phyloP scores from a whole-genome alignment of 2,329 filamentous ascomycete genomes.

The Hymenoscyphus fraxineus region DNA sequence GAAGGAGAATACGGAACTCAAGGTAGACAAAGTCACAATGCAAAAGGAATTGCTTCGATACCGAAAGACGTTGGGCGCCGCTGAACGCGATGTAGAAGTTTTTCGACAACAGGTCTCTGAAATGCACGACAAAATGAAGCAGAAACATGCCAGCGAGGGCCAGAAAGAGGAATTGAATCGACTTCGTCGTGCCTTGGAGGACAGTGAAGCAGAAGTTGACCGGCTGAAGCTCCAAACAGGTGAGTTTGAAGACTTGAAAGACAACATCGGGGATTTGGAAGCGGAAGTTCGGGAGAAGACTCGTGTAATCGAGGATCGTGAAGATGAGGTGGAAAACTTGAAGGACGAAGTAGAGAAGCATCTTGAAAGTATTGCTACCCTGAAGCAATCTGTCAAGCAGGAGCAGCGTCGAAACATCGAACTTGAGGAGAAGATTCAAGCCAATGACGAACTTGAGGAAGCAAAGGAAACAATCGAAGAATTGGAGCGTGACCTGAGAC shows the following conservation, averaged over 20 bases:
- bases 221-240: conserved; percentile 56
- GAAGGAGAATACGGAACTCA: conserved; percentile 93
- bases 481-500: conserved; percentile 52
- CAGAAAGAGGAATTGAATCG: conserved; percentile 59
- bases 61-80: conserved; percentile 76
- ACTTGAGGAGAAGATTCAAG: conserved; percentile 54
- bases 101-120: conserved; percentile 80
- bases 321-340: conserved; percentile 70
- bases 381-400: conserved; percentile 58
- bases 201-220: conserved; percentile 46
- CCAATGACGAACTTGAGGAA: conserved; percentile 50
- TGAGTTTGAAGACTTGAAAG: conserved; percentile 63
- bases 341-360: conserved; percentile 52
- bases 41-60: conserved; percentile 81
- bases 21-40: conserved; percentile 88
- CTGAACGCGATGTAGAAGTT: conserved; percentile 80
- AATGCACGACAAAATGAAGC: conserved; percentile 76
- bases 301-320: conserved; percentile 65
- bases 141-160: conserved; percentile 68
- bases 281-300: conserved; percentile 74
- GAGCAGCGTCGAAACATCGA: conserved; percentile 48
- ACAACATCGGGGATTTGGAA: conserved; percentile 73
- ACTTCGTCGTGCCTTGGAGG: conserved; percentile 53
- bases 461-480: conserved; percentile 57
- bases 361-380: conserved; percentile 48